These are phyloP conservation scores for Aspergillus fischeri DNA, from an alignment of 2,329 filamentous ascomycete species.

Conservation along the genomic window DNA sequence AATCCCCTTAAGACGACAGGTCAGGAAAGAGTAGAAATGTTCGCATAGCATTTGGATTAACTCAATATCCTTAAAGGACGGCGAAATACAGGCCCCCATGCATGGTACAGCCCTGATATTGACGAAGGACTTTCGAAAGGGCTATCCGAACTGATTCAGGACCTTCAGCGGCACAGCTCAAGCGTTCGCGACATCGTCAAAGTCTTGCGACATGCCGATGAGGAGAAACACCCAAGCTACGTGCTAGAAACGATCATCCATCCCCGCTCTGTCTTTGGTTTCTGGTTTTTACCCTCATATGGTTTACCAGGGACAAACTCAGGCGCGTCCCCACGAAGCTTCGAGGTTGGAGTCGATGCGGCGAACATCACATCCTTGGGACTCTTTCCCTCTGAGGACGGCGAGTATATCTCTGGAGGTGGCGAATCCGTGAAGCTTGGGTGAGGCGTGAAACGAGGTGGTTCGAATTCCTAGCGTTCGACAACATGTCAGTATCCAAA, in stretches of 20 bases:
- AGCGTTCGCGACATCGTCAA: neutral
- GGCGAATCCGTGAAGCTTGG: neutral
- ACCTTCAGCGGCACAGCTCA: neutral
- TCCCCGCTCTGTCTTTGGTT: neutral
- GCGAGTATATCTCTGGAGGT: neutral
- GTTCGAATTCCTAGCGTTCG: neutral
- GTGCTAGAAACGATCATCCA: neutral
- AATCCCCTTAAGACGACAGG: neutral
- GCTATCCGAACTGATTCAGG: neutral
- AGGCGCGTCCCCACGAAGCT: conserved; percentile 20
- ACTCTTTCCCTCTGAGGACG: neutral
- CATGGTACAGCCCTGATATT: neutral
- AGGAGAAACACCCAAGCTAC: neutral
- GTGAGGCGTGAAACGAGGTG: neutral
- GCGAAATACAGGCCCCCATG: neutral
- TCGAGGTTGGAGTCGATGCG: neutral
- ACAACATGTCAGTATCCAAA: neutral
- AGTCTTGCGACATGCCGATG: neutral
- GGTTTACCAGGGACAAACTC: conserved; percentile 14
- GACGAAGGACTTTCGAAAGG: neutral
- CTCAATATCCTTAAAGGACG: neutral
- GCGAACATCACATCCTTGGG: neutral
- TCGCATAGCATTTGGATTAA: neutral
- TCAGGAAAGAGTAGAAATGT: neutral
- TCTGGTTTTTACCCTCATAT: neutral